These are phyloP conservation scores for Chlamydomonas eustigma DNA, from an alignment of 139 green algal species.

Conservation along the genomic window DNA sequence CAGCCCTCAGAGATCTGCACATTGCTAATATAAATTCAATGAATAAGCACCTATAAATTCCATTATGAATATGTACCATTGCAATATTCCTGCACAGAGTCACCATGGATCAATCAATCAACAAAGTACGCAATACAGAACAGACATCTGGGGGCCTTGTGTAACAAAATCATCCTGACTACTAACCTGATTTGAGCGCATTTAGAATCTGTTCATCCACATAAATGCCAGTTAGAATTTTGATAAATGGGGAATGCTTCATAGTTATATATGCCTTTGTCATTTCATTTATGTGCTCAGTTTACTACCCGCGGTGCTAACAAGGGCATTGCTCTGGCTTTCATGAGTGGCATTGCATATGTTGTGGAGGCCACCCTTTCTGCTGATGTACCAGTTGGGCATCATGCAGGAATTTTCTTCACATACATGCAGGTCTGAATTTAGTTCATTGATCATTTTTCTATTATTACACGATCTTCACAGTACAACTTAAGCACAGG, in stretches of 20 bases:
- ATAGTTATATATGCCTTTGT: not conserved
- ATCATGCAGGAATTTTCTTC: conserved; percentile 38
- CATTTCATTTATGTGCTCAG: not conserved
- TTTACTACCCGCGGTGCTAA: conserved; percentile 1
- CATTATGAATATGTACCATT: not conserved
- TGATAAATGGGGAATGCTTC: not conserved
- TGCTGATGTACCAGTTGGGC: conserved; percentile 11
- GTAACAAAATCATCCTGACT: not conserved
- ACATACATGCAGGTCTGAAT: conserved; percentile 31
- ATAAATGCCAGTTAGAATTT: not conserved
- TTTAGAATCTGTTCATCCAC: not conserved
- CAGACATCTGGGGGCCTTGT: not conserved
- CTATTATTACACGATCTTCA: not conserved
- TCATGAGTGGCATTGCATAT: conserved; percentile 25
- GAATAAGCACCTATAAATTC: not conserved
- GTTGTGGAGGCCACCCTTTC: conserved; percentile 15
- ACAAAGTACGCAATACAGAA: not conserved
- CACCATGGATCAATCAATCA: not conserved
- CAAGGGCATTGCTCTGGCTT: conserved; percentile 32
- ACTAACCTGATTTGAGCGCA: not conserved
- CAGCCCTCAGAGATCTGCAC: too few species aligned
- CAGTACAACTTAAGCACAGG: not conserved
- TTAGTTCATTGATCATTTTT: not conserved
- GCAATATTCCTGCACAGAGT: not conserved
- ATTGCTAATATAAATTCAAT: too few species aligned